Conservation (phyloP, 2,329 filamentous ascomycete species). For the Fusarium austroafricanum region DNA sequence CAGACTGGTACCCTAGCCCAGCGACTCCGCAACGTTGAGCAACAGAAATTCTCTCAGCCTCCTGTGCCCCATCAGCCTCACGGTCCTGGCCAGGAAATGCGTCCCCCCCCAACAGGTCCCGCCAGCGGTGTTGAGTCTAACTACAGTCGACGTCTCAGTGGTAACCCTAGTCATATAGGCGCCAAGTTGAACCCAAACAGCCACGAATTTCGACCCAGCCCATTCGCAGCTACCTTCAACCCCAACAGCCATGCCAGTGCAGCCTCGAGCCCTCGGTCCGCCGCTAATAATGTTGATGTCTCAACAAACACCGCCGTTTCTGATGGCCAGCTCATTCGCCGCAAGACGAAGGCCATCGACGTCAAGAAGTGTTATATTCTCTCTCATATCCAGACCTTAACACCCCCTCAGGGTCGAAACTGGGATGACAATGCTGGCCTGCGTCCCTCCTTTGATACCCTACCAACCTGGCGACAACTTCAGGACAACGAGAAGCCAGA, state of each 20-base stretch:
- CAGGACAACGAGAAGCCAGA: conserved; percentile 77
- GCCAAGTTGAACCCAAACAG: conserved; percentile 73
- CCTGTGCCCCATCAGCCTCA: conserved; percentile 58
- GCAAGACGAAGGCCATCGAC: conserved; percentile 78
- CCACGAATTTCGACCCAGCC: conserved; percentile 86
- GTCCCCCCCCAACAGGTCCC: conserved; percentile 80
- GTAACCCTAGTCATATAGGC: conserved; percentile 62
- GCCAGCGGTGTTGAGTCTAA: conserved; percentile 65
- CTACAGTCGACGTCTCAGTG: conserved; percentile 65
- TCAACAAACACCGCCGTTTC: conserved; percentile 36
- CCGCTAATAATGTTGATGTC: conserved; percentile 62
- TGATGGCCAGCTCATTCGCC: conserved; percentile 67
- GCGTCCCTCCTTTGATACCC: conserved; percentile 84
- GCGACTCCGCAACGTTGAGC: conserved; percentile 64
- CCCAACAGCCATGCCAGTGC: conserved; percentile 74
- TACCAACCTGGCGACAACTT: conserved; percentile 83
- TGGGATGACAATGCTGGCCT: conserved; percentile 85
- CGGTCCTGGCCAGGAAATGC: conserved; percentile 71
- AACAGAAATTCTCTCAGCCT: conserved; percentile 61
- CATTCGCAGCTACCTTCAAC: conserved; percentile 83
- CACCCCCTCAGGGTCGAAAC: conserved; percentile 66
- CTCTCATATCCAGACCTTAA: conserved; percentile 64
- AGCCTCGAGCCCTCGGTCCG: conserved; percentile 77
- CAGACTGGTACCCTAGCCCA: conserved; percentile 61
- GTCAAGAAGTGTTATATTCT: conserved; percentile 74